These are phyloP conservation scores for Cunninghamia lanceolata DNA, from an alignment of 75 land plant species.

Conservation along the genomic window DNA sequence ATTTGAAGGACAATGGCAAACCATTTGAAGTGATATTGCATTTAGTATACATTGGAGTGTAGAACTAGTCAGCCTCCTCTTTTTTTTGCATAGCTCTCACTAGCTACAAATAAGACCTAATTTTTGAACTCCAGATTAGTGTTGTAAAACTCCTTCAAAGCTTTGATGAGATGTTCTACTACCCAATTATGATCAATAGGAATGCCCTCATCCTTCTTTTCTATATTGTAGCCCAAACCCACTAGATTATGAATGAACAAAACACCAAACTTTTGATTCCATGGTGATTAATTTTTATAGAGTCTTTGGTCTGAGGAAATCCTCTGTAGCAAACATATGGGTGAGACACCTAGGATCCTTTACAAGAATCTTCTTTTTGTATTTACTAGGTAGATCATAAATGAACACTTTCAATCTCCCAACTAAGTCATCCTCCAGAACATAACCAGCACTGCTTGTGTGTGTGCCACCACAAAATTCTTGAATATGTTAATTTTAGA, in stretches of 20 bases:
- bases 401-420: no score
- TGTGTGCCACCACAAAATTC: no score
- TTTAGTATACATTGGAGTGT: no score
- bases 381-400: no score
- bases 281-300: slow-evolving; percentile 19
- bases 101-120: slow-evolving; percentile 30
- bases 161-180: slow-evolving; percentile 29
- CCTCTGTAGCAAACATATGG: slow-evolving; percentile 30
- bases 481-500: no score
- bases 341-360: no score
- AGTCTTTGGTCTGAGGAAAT: slow-evolving; percentile 15
- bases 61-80: no score
- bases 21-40: no score
- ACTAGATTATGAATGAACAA: slow-evolving; percentile 38
- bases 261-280: slow-evolving; percentile 46
- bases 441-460: no score
- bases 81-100: slow-evolving; percentile 50
- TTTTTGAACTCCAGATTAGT: slow-evolving; percentile 23
- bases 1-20: no score
- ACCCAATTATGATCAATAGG: slow-evolving; percentile 28
- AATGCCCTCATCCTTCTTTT: slow-evolving; percentile 15
- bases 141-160: slow-evolving; percentile 17
- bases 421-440: no score
- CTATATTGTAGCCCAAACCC: slow-evolving; percentile 42
- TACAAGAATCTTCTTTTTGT: no score